These are phyloP conservation scores for Aspergillus arachidicola DNA, from an alignment of 2,329 filamentous ascomycete species.

Conservation along the genomic window DNA sequence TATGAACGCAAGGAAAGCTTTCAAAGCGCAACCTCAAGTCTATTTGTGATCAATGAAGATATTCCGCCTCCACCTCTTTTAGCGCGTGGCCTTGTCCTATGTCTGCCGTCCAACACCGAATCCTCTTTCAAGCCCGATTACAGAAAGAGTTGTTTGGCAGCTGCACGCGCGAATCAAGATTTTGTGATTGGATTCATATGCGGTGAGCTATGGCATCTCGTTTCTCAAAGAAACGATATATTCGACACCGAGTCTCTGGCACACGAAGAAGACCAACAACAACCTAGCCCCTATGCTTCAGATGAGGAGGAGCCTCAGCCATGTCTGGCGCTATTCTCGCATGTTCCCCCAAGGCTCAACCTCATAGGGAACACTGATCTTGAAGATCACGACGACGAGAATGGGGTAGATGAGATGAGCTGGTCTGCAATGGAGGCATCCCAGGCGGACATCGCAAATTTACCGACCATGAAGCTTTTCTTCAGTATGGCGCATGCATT, in stretches of 20 bases:
- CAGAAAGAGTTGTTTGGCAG: constrained; percentile 38
- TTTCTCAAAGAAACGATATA: constrained; percentile 32
- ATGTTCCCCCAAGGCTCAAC: constrained; percentile 17
- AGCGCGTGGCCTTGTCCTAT: constrained; percentile 40
- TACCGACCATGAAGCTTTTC: constrained; percentile 16
- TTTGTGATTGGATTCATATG: constrained; percentile 43
- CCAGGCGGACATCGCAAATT: constrained; percentile 12
- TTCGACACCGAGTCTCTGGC: constrained; percentile 26
- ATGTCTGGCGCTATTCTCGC: constrained; percentile 21
- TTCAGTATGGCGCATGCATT: constrained; percentile 13
- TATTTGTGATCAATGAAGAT: constrained; percentile 25
- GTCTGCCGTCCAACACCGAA: constrained; percentile 35
- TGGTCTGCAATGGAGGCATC: constrained; percentile 1
- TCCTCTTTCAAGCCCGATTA: constrained; percentile 37
- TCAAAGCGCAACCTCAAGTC: constrained; percentile 12
- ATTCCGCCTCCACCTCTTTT: constrained; percentile 38
- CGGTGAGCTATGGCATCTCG: constrained; percentile 38
- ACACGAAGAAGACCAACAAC: constrained; percentile 17
- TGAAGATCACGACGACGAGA: constrained; percentile 14
- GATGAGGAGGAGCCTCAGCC: constrained; percentile 18
- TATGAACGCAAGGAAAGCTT: constrained; percentile 15
- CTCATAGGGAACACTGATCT: constrained; percentile 17
- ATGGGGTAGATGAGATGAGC: constrained; percentile 1
- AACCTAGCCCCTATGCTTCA: constrained; percentile 20
- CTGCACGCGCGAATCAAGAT: constrained; percentile 43